Percentiles rank a stretch among this genome's conserved stretches.
phyloP scores from a whole-genome alignment of 768 basidiomycete genomes.

The Lentinula edodes region DNA sequence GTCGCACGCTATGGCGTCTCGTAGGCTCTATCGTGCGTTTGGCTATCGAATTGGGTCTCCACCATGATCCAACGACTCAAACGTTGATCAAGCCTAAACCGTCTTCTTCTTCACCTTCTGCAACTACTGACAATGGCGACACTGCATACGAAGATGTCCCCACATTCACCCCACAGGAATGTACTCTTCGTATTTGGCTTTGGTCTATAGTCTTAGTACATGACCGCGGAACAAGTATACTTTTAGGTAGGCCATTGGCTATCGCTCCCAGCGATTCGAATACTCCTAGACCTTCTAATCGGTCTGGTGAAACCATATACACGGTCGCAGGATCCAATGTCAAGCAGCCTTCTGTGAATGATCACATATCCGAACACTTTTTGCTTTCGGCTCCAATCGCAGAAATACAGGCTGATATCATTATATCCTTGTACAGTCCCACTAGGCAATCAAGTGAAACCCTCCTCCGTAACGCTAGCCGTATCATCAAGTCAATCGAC shows the following conservation, averaged over 20 bases:
- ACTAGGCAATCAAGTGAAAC: conserved; percentile 63
- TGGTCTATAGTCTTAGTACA: conserved; percentile 86
- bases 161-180: conserved; percentile 70
- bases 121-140: background rate
- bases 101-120: background rate
- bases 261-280: conserved; percentile 82
- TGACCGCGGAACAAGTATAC: conserved; percentile 83
- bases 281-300: conserved; percentile 60
- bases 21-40: conserved; percentile 81
- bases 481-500: conserved; percentile 74
- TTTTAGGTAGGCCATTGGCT: conserved; percentile 79
- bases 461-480: conserved; percentile 70
- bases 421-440: conserved; percentile 80
- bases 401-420: conserved; percentile 85
- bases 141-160: conserved; percentile 3
- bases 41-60: conserved; percentile 78
- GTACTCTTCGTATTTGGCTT: conserved; percentile 71
- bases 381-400: conserved; percentile 68
- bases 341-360: conserved; percentile 9
- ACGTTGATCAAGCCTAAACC: conserved; percentile 19
- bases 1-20: conserved; percentile 84
- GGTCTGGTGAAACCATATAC: conserved; percentile 12
- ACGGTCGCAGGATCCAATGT: conserved; percentile 10
- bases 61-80: conserved; percentile 77
- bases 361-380: conserved; percentile 73